Percentiles rank a stretch among this genome's conserved stretches.
Conservation (phyloP, 306 rosid species). For the Erythrophleum fordii region DNA sequence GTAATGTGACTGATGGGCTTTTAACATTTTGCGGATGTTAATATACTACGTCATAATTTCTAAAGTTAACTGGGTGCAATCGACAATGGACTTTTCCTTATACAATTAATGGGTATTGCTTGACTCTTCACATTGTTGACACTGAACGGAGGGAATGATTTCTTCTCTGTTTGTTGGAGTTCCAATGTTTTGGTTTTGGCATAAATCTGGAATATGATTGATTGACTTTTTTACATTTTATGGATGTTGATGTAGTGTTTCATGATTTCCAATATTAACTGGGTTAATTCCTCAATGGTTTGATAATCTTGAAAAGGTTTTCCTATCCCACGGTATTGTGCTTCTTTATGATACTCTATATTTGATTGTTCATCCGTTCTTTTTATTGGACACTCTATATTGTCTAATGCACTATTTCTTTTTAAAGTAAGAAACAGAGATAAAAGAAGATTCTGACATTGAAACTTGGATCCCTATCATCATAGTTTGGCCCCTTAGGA, state of each 20-base stretch:
- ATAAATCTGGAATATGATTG: too few relatives aligned
- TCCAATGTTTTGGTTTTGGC: too few relatives aligned
- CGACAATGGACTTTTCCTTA: too few relatives aligned
- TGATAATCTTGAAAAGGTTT: conserved; percentile 19
- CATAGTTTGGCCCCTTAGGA: conserved; percentile 13
- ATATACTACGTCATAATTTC: background rate
- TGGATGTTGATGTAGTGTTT: background rate
- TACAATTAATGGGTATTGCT: too few relatives aligned
- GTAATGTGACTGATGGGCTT: background rate
- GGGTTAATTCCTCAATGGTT: too few relatives aligned
- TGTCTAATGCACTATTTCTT: background rate
- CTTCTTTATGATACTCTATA: background rate
- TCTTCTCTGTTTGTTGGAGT: too few relatives aligned
- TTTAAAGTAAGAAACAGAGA: background rate
- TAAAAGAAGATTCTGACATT: background rate
- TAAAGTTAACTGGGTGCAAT: too few relatives aligned
- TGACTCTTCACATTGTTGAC: too few relatives aligned
- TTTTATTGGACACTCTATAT: background rate
- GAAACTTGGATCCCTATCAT: conserved; percentile 12
- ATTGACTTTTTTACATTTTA: background rate
- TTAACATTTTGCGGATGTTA: background rate
- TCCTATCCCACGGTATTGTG: background rate
- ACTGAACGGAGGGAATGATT: too few relatives aligned
- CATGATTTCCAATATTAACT: too few relatives aligned
- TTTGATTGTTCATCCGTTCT: background rate